phyloP scores from a whole-genome alignment of 768 basidiomycete species.

The Pholiota conissans region DNA sequence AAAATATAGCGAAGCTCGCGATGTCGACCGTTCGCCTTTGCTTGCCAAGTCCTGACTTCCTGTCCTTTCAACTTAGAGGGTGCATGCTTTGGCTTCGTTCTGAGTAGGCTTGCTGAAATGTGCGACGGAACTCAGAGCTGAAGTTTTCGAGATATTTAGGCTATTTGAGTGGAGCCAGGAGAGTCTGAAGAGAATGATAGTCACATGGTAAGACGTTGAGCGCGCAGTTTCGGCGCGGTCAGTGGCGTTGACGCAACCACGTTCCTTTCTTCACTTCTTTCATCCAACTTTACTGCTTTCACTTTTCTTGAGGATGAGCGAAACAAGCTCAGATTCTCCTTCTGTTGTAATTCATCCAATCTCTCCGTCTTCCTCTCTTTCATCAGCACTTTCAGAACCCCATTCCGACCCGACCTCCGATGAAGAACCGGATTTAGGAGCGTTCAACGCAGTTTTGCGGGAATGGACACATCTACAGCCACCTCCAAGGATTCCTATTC shows the following conservation, averaged over 20 bases:
- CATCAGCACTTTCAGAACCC: slow-evolving; percentile 22
- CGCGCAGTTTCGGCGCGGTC: too few relatives aligned
- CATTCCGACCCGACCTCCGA: slow-evolving; percentile 56
- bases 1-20: too few relatives aligned
- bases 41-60: too few relatives aligned
- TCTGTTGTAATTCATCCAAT: slow-evolving; percentile 23
- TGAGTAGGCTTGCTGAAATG: too few relatives aligned
- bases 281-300: slow-evolving; percentile 12
- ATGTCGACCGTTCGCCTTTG: too few relatives aligned
- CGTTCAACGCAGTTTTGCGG: slow-evolving; percentile 69
- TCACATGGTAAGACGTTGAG: too few relatives aligned
- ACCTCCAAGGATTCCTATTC: slow-evolving; percentile 35
- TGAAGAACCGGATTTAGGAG: slow-evolving; percentile 72
- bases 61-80: too few relatives aligned
- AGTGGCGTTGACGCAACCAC: not conserved
- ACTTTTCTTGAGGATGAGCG: slow-evolving; percentile 19
- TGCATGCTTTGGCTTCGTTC: too few relatives aligned
- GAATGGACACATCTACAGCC: slow-evolving; percentile 60
- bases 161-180: too few relatives aligned
- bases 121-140: too few relatives aligned
- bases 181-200: too few relatives aligned
- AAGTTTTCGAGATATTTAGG: too few relatives aligned
- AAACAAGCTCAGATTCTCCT: slow-evolving; percentile 21
- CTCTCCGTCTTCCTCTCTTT: slow-evolving; percentile 26
- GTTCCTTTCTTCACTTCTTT: slow-evolving; percentile 4